These are phyloP conservation scores for Exophiala spinifera DNA, from an alignment of 2,329 filamentous ascomycete genomes.

Conservation along the genomic window DNA sequence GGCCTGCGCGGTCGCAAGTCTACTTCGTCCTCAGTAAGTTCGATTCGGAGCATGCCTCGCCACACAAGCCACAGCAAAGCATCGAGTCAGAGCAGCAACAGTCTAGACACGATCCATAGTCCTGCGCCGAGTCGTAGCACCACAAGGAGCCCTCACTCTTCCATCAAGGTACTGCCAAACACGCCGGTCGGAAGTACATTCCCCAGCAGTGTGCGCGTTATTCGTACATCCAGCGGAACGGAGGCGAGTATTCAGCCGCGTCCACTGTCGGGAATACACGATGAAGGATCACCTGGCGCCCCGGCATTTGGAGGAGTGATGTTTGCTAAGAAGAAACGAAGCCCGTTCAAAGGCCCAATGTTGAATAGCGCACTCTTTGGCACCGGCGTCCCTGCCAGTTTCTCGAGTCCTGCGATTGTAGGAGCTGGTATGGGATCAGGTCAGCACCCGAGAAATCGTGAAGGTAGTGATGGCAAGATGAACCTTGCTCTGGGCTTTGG, in stretches of 20 bases:
- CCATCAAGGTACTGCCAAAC: conserved; percentile 90
- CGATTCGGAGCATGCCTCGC: conserved; percentile 85
- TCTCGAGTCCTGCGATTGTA: conserved; percentile 35
- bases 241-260: conserved; percentile 9
- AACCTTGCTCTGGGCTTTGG: conserved; percentile 19
- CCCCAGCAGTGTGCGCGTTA: conserved; percentile 80
- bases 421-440: conserved; percentile 8
- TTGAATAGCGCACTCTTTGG: conserved; percentile 38
- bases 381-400: conserved; percentile 31
- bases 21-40: conserved; percentile 91
- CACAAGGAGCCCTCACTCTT: conserved; percentile 77
- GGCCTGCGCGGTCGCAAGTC: conserved; percentile 90
- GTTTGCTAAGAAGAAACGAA: conserved; percentile 46
- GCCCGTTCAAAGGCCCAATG: conserved; percentile 46
- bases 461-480: conserved; percentile 32
- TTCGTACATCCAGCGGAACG: conserved; percentile 51
- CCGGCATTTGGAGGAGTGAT: conserved; percentile 38
- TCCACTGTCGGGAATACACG: conserved; percentile 14
- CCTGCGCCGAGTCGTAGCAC: conserved; percentile 66
- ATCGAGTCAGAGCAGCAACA: conserved; percentile 83
- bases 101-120: conserved; percentile 64
- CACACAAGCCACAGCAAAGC: conserved; percentile 90
- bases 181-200: conserved; percentile 76
- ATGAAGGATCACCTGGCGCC: conserved; percentile 5
- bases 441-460: conserved; percentile 12